A percentile compares a stretch with the other conserved stretches of the same genome.
Conservation (phyloP, 2,329 filamentous ascomycete genomes). For the Epichloe typhina region DNA sequence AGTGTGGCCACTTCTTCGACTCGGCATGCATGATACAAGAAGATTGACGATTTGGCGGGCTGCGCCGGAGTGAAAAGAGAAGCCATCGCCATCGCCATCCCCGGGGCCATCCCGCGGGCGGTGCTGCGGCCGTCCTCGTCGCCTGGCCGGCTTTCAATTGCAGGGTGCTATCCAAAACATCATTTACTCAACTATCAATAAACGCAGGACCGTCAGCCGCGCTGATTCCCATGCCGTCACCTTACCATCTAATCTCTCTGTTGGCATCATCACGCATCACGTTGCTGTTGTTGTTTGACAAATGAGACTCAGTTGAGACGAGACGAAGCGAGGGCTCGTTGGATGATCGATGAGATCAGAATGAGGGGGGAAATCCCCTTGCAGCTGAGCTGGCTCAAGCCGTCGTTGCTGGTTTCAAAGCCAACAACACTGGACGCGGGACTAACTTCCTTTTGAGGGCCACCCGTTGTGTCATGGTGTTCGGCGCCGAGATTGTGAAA, state of each 20-base stretch:
- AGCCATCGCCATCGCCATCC: neutral
- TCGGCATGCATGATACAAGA: too few relatives aligned
- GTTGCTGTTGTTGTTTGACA: neutral
- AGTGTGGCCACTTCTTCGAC: too few relatives aligned
- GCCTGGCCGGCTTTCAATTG: neutral
- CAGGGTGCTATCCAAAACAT: too few relatives aligned
- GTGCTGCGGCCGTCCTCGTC: neutral
- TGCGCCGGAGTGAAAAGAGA: too few relatives aligned
- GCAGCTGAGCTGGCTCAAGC: too few relatives aligned
- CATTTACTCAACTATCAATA: neutral
- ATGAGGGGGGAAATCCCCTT: neutral
- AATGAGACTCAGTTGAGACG: neutral
- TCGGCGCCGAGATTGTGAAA: neutral
- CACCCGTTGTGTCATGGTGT: neutral
- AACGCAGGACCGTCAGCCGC: neutral
- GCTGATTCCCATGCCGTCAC: neutral
- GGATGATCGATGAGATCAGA: neutral
- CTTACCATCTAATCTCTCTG: too few relatives aligned
- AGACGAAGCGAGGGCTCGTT: neutral
- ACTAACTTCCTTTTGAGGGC: neutral
- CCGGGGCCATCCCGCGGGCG: too few relatives aligned
- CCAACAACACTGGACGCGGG: neutral
- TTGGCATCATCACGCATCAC: neutral
- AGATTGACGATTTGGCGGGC: too few relatives aligned
- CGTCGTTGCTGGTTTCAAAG: neutral